Evolutionary conservation across 768 basidiomycete species (phyloP), one percentile per base, ranked within the genome.

Genomic region (Kwoniella botswanensis): DNA sequence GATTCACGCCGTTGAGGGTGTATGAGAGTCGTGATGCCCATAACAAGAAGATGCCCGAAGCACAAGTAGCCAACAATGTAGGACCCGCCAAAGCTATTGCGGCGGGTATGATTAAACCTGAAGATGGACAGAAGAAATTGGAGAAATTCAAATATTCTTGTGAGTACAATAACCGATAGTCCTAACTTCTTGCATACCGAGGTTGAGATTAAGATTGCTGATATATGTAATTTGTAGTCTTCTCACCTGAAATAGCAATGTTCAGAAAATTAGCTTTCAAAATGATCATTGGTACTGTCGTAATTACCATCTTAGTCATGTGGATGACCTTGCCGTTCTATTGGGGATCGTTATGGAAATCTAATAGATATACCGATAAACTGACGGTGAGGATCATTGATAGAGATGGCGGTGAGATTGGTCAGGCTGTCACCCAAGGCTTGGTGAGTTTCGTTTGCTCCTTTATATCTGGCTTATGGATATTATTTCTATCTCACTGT

Each of bases 381-480:
- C 81, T 86, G 4, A 82, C 76, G 3, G 84, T 86, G n/a, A 82
- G 82, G 72, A 82, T 86, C 70, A 81, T 87, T 67, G 83, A 86
- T 76, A 79, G 84, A 52, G 86, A 87, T 72, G 80, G 75, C 22
- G 74, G 75, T 0, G 79, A 79, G 2, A 70, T 86, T 53, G 85
- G 86, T 7, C 71, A 75, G n/a, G 73, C 74, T 4, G 72, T 86
- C 24, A 68, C 77, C 26, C 66, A 75, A 10, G 81, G 76, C 7
- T 77, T 85, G 50, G 74, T 81, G 54, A 62, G 76, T 74, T 60
- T 13, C 6, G 69, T 68, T 58, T 43, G 29, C 67, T 56, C 60
- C 56, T 54, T 61, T 41, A 17, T 52, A 24, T 26, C 55, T 50
- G 12, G 15, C 13, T 50, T 18, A 26, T 26, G 26, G 3, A 26